These are phyloP conservation scores for Rugonectria rugulosa DNA, from an alignment of 2,329 filamentous ascomycete genomes.

Conservation along the genomic window DNA sequence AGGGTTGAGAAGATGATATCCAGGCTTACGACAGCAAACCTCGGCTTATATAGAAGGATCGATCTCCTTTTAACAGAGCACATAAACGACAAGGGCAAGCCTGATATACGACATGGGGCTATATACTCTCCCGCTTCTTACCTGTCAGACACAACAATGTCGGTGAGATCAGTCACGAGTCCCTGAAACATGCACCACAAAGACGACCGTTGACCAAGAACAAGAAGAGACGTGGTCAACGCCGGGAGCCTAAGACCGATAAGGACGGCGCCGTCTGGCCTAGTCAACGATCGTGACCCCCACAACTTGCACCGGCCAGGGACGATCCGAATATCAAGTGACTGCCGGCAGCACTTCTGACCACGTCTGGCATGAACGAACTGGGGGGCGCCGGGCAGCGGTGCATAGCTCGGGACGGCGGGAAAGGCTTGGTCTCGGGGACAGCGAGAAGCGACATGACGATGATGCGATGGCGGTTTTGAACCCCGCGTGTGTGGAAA, in stretches of 20 bases:
- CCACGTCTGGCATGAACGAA: too few relatives aligned
- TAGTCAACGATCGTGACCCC: conserved; percentile 1
- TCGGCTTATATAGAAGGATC: too few relatives aligned
- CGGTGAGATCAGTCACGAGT: not conserved
- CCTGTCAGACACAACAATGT: too few relatives aligned
- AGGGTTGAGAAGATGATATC: too few relatives aligned
- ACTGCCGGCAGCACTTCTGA: not conserved
- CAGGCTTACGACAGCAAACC: too few relatives aligned
- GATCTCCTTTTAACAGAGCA: too few relatives aligned
- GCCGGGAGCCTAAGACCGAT: conserved; percentile 1
- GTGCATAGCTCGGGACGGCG: not conserved
- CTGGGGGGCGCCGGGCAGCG: too few relatives aligned
- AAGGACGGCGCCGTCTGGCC: conserved; percentile 6
- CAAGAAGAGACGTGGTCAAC: not conserved
- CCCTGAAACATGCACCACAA: too few relatives aligned
- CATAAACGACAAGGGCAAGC: too few relatives aligned
- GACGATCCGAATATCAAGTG: conserved; percentile 14
- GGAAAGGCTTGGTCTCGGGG: conserved; percentile 1
- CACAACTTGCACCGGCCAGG: not conserved
- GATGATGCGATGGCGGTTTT: conserved; percentile 17
- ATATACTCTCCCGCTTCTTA: too few relatives aligned
- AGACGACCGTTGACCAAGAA: too few relatives aligned
- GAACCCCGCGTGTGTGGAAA: conserved; percentile 1
- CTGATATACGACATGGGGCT: too few relatives aligned
- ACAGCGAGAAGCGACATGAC: not conserved